Evolutionary conservation across 192 early-diverging fungal species (phyloP), one percentile per base, ranked within the genome.

Genomic region (Coemansia erecta): DNA sequence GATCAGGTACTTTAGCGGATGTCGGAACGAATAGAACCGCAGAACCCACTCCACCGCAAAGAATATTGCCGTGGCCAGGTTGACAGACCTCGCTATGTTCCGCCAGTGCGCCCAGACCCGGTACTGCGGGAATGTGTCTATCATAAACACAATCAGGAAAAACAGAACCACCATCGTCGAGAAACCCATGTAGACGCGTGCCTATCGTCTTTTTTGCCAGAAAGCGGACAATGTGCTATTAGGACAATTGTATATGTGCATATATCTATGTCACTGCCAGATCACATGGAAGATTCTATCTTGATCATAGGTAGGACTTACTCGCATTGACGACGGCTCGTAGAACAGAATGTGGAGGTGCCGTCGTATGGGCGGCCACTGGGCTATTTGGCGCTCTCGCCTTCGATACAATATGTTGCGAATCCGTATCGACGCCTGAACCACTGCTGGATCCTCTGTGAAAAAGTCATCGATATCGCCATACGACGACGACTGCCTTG

Each of bases 121-220:
- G 59, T 78, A 78, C 56, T 78, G 75, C 2, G 75, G 75, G 21
- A 78, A 43, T 4, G 75, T 78, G 26, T 78, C 75, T 15, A 78
- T 66, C 69, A 78, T 78, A 55, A 78, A 78, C 33, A 78, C 75
- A n/a, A 78, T 78, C 1, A 78, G 56, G 24, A 78, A 78, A 46
- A 78, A 43, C n/a, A 78, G 56, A 60, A 78, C 61, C 3, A 78
- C 65, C 33, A 46, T 9, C 2, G 65, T 66, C 21, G 75, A 78
- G n/a, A 72, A 58, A 23, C 53, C 69, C 45, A 72, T 78, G 42
- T 72, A 78, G 10, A 70, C 10, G 23, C 64, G 75, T 3, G 75
- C 67, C 70, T 71, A 71, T 26, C 14, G 4, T 23, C 13, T 10
- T 7, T 18, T 7, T 1, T 12, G 39, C 9, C 33, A 9, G 21